These are phyloP conservation scores for Ambrosia trifida DNA, from an alignment of 129 eudicot species.

Conservation along the genomic window DNA sequence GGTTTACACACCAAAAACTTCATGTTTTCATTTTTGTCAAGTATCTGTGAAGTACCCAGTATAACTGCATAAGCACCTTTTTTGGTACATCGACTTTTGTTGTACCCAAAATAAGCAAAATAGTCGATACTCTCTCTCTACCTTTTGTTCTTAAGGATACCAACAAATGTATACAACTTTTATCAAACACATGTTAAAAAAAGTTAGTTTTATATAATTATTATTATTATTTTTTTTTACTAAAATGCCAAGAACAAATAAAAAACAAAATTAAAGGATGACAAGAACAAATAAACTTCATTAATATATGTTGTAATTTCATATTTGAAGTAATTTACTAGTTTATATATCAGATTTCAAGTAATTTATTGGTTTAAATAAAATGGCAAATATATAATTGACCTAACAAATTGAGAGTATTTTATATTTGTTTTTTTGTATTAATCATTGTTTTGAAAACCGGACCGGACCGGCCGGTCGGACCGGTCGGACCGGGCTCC, in stretches of 20 bases:
- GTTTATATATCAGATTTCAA: not conserved
- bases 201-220: not conserved
- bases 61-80: too few species aligned
- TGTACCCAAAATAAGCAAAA: not conserved
- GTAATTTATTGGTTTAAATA: too few species aligned
- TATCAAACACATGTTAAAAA: not conserved
- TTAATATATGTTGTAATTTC: too few species aligned
- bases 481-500: too few species aligned
- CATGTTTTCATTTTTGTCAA: too few species aligned
- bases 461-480: too few species aligned
- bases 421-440: not conserved
- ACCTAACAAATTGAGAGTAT: not conserved
- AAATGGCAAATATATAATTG: not conserved
- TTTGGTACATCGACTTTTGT: not conserved
- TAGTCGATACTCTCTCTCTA: not conserved
- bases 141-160: not conserved
- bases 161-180: not conserved
- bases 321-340: not conserved
- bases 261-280: not conserved
- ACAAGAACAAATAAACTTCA: not conserved
- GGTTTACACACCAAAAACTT: too few species aligned
- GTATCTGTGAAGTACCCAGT: too few species aligned
- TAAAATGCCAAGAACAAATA: conserved; percentile 2
- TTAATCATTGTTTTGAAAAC: too few species aligned
- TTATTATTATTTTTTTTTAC: too few species aligned